Evolutionary conservation across 768 basidiomycete genomes (phyloP), one percentile per base, ranked within the genome.

Genomic region (Jaapia argillacea): DNA sequence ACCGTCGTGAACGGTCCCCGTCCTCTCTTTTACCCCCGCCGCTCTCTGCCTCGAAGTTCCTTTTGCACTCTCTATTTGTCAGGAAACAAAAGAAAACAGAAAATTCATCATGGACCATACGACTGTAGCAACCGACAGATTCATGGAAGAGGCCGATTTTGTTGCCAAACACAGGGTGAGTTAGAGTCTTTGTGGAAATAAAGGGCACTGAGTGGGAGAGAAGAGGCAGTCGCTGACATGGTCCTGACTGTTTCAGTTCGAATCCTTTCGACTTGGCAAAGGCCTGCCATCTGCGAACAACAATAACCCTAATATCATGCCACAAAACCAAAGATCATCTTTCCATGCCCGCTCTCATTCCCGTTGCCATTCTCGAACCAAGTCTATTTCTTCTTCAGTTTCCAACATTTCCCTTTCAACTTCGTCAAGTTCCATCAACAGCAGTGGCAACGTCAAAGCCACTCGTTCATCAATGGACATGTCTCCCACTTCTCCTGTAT

Each of bases 331-430:
- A 47, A 70, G 55, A 45, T 33, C 36, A 51, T 71, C 70, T 49
- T 68, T 70, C 40, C 84, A 81, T 62, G 62, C 62, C 49, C 80
- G 79, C 54, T 81, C 81, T 37, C 81, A 80, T 58, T 88, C 62
- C 49, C 80, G 79, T 54, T 81, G 81, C 36, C 81, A 80, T 58
- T 88, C 85, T 47, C 80, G 84, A 54, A 84, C 78, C 60, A 59
- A 60, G 40, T 80, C 81, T 33, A 58, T 78, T 38, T 73, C 61
- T 40, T 51, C 41, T 36, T 42, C 51, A 1, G 39, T 56, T 28
- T 50, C 73, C 37, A 57, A 62, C 36, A 50, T 61, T 40, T 67
- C 72, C 51, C 58, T 70, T 53, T 69, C 72, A 49, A 47, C 58
- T 43, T 61, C 65, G 42, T 61, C 57, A 48, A 51, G 66, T 45